phyloP scores from a whole-genome alignment of 768 basidiomycete species.

The Psilocybe sp. region DNA sequence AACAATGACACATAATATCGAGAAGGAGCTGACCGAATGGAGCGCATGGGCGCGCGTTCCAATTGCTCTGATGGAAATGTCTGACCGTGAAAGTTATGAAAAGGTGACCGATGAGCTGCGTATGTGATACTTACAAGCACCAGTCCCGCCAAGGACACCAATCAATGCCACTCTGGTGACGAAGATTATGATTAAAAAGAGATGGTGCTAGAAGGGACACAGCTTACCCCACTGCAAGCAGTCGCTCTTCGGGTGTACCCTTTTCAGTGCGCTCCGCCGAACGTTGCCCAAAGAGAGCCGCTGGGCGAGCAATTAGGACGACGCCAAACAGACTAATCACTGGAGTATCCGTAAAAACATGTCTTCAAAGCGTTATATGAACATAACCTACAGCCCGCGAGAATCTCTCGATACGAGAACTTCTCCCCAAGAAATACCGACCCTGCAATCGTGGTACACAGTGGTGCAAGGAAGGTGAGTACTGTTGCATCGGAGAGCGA shows the following conservation, averaged over 20 bases:
- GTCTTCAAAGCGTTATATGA: not conserved
- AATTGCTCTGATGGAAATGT: constrained; percentile 54
- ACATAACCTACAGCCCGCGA: constrained; percentile 40
- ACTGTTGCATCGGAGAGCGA: constrained; percentile 78
- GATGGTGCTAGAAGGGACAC: not conserved
- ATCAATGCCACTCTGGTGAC: constrained; percentile 55
- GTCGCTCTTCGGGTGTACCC: constrained; percentile 35
- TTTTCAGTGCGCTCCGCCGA: constrained; percentile 21
- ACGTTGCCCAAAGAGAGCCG: constrained; percentile 61
- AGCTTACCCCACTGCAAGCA: constrained; percentile 58
- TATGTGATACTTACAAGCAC: constrained; percentile 36
- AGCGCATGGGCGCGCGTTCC: constrained; percentile 75
- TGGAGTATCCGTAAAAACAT: constrained; percentile 14
- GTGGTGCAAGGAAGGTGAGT: constrained; percentile 72
- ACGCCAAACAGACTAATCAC: constrained; percentile 74
- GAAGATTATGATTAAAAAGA: not conserved
- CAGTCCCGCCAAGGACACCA: constrained; percentile 63
- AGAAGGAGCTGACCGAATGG: constrained; percentile 70
- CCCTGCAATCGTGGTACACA: constrained; percentile 60
- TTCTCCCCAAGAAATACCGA: constrained; percentile 55
- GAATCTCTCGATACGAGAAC: constrained; percentile 50
- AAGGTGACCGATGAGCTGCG: too few relatives aligned
- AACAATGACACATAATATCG: constrained; percentile 48
- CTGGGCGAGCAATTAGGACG: constrained; percentile 77
- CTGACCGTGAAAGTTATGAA: too few relatives aligned